phyloP scores from a whole-genome alignment of 768 basidiomycete genomes.

The Strobilomyces dryophilus region DNA sequence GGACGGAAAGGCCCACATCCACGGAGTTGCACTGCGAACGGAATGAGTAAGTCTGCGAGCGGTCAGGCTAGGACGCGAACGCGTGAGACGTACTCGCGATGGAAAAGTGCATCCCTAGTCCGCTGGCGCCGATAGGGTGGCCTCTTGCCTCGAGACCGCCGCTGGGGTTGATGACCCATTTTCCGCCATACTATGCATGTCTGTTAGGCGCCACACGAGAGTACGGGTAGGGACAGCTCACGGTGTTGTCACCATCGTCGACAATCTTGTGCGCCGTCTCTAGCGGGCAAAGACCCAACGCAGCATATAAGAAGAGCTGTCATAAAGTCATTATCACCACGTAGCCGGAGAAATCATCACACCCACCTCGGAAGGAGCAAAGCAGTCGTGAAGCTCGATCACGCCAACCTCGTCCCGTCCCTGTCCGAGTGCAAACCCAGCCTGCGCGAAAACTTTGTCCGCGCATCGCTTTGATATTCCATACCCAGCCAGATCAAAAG shows the following conservation, averaged over 20 bases:
- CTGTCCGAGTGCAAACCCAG: constrained; percentile 60
- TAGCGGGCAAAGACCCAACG: constrained; percentile 62
- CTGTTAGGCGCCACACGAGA: background rate
- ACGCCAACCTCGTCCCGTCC: constrained; percentile 74
- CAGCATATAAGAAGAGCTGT: constrained; percentile 78
- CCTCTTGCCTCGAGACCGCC: constrained; percentile 89
- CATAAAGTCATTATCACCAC: constrained; percentile 46
- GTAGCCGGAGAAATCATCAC: constrained; percentile 57
- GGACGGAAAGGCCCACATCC: constrained; percentile 41
- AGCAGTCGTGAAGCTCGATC: constrained; percentile 79
- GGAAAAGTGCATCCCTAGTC: constrained; percentile 85
- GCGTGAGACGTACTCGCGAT: constrained; percentile 55
- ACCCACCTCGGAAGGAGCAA: too few species aligned
- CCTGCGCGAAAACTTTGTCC: constrained; percentile 64
- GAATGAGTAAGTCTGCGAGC: background rate
- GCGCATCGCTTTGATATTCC: constrained; percentile 68
- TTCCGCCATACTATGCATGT: constrained; percentile 64
- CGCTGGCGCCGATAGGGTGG: constrained; percentile 80
- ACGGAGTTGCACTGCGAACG: constrained; percentile 62
- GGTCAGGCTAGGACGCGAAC: too few species aligned
- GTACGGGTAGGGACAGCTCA: constrained; percentile 27
- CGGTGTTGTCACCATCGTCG: constrained; percentile 75
- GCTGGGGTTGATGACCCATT: constrained; percentile 83
- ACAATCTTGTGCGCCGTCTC: constrained; percentile 73
- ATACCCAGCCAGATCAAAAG: constrained; percentile 80